Evolutionary conservation across 306 rosid species (phyloP).

Genomic region (Prunus fruticosa): DNA sequence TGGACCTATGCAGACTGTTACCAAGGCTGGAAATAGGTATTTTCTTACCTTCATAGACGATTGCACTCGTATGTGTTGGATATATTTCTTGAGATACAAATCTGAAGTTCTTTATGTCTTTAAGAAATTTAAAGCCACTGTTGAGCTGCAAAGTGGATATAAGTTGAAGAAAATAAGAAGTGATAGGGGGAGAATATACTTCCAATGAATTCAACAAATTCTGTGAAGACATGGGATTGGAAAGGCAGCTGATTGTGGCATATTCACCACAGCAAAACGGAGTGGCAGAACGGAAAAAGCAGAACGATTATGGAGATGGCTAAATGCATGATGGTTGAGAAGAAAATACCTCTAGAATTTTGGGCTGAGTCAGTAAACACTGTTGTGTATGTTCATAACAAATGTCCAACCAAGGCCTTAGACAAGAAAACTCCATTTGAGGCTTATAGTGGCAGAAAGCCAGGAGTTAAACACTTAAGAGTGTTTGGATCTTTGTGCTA

Average conservation of each 20-base stretch:
- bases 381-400: background rate
- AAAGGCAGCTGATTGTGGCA: background rate
- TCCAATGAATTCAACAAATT: background rate
- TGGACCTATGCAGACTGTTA: too few relatives aligned
- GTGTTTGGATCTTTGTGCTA: background rate
- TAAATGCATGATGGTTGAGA: background rate
- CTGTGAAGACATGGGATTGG: background rate
- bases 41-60: background rate
- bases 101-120: background rate
- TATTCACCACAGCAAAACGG: constrained; percentile 6
- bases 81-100: background rate
- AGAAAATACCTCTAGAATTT: background rate
- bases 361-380: background rate
- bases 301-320: background rate
- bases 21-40: background rate
- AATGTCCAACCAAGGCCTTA: background rate
- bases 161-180: background rate
- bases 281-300: background rate
- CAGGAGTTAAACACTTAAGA: background rate
- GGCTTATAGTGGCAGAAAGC: background rate
- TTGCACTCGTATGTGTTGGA: background rate
- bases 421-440: background rate
- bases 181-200: background rate
- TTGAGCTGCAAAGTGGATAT: background rate
- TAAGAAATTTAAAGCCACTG: background rate